Base-by-base conservation (phyloP, 1,284 basidiomycete genomes). In the Tylopilus sp. region DNA sequence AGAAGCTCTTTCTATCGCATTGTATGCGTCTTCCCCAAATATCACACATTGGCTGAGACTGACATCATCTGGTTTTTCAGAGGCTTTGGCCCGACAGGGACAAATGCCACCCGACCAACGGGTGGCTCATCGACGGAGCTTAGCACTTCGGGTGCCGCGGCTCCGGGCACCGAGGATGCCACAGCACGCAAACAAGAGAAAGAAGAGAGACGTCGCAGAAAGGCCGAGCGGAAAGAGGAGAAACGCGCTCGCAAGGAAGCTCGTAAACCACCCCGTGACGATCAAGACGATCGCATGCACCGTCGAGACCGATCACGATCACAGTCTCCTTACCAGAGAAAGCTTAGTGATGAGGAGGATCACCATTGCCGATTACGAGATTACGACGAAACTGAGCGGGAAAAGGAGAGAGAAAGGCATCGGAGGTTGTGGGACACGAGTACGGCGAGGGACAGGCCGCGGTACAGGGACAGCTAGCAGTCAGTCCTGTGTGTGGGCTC, bases 1-100 rank as follows among this genome's bases (percentile, higher is more conserved):
- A 34, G 91, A 95, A 49, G 92, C 92, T 0, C 71, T 96, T 47
- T 74, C 87, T 19, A 79, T 84, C 28, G 91, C 89, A 38, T 68
- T 96, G 81, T 90, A 67, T 38, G 84, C 74, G 15, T 26, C 39
- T 2, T 26, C 38, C 26, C 1, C 44, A n/a, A 29, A 21, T 16
- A 21, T 41, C 28, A 12, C 12, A 13, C 31, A n/a, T n/a, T n/a
- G 15, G n/a, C 36, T 6, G 11, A 19, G 25, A 25, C 48, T 41
- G 13, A 60, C 45, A 45, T 41, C 10, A 2, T 43, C 37, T 34
- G 38, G 13, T 19, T 52, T 15, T 47, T 6, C 56, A 86, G 84
- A 54, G 86, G 85, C 2, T 88, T 84, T 61, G 81, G 77, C 29
- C 76, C 66, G 19, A 60, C 82, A 1, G 70, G 74, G 10, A 63